Conservation (phyloP, 2,329 filamentous ascomycete species). For the Hansfordia pulvinata region DNA sequence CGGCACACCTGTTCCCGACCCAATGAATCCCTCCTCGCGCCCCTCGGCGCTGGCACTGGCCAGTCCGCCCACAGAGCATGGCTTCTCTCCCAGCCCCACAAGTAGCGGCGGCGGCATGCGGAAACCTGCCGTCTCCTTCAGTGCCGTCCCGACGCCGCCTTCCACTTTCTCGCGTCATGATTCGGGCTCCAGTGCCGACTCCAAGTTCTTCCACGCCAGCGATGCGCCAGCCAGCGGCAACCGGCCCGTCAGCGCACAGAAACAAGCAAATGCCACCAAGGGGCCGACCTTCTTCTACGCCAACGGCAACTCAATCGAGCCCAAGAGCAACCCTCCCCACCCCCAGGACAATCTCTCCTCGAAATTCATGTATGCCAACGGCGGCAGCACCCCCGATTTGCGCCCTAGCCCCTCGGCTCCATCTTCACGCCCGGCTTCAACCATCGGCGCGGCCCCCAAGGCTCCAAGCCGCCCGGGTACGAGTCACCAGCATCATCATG, state of each 20-base stretch:
- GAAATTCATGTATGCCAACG: slow-evolving; percentile 70
- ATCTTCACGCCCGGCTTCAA: slow-evolving; percentile 27
- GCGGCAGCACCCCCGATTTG: slow-evolving; percentile 38
- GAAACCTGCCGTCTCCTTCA: slow-evolving; percentile 23
- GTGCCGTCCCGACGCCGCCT: slow-evolving; percentile 20
- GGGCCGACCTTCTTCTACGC: slow-evolving; percentile 41
- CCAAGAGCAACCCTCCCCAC: slow-evolving; percentile 21
- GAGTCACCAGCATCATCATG: no score
- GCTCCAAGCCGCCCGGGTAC: slow-evolving; percentile 21
- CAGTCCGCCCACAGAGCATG: no score
- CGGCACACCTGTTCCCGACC: slow-evolving; percentile 39
- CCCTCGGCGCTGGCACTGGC: no score
- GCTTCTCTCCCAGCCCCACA: no score
- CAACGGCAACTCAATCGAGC: slow-evolving; percentile 30
- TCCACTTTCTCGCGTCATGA: slow-evolving; percentile 14
- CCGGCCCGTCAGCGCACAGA: slow-evolving; percentile 17
- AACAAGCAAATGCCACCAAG: slow-evolving; percentile 20
- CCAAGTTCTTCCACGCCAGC: slow-evolving; percentile 88
- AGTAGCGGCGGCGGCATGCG: no score
- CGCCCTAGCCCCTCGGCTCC: slow-evolving; percentile 20
- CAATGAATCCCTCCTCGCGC: no score
- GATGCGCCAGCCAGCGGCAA: slow-evolving; percentile 44
- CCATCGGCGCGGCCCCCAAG: slow-evolving; percentile 30
- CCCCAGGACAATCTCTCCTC: slow-evolving; percentile 26
- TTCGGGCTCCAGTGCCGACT: slow-evolving; percentile 19